These are phyloP conservation scores for Phytophthora rubi DNA, from an alignment of 352 stramenopile genomes.

Conservation along the genomic window DNA sequence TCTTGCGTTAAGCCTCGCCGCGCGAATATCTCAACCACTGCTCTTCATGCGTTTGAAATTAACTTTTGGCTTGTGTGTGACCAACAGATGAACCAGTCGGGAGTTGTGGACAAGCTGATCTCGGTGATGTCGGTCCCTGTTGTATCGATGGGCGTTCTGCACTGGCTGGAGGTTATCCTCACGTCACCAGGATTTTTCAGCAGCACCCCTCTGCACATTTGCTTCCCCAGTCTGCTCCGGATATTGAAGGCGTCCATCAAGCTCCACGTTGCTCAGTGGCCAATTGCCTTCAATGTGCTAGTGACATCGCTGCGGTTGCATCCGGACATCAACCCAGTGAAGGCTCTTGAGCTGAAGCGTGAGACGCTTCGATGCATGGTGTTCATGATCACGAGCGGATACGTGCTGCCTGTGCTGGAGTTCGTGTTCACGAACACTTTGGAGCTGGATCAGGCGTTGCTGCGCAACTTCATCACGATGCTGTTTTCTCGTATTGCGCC, in stretches of 20 bases:
- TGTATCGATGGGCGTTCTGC: constrained; percentile 86
- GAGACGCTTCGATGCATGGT: constrained; percentile 88
- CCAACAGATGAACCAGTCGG: constrained; percentile 85
- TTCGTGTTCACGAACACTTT: constrained; percentile 84
- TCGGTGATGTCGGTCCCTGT: constrained; percentile 81
- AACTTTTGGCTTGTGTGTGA: background rate
- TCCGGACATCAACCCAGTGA: constrained; percentile 84
- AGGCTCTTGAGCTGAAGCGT: constrained; percentile 84
- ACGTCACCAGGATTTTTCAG: constrained; percentile 80
- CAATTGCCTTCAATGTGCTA: constrained; percentile 81
- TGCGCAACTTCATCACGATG: constrained; percentile 88
- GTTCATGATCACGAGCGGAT: constrained; percentile 88
- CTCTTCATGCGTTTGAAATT: background rate
- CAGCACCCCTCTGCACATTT: constrained; percentile 86
- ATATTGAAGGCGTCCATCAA: constrained; percentile 84
- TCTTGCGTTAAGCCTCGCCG: background rate
- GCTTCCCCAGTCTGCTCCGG: constrained; percentile 80
- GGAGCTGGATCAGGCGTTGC: constrained; percentile 82
- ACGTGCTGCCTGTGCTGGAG: constrained; percentile 84
- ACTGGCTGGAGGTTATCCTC: constrained; percentile 84
- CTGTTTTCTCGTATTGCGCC: constrained; percentile 75
- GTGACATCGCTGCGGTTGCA: constrained; percentile 78
- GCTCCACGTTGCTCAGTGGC: constrained; percentile 81
- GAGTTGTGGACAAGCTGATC: constrained; percentile 81
- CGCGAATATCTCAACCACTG: background rate